Base-by-base conservation (phyloP, 2,329 filamentous ascomycete species). In the Cytospora piceicola region DNA sequence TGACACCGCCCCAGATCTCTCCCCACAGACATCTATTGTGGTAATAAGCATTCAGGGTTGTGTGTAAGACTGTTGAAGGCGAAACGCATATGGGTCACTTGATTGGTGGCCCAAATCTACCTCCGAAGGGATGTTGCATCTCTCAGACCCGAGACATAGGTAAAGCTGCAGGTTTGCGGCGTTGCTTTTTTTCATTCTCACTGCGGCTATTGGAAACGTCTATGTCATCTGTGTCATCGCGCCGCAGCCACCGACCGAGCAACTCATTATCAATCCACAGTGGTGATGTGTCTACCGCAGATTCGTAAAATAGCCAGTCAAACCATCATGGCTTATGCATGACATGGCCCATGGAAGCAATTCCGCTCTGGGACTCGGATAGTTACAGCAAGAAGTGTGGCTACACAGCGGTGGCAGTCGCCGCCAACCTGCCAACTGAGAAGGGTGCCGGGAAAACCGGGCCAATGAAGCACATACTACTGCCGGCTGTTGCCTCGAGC, bases 81-180 rank as follows among this genome's bases (percentile, higher is more conserved):
- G 22, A n/a, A 24, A n/a, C 4, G 17, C 4, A n/a, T 4, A 15
- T 42, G 39, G 39, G 9, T 20, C 24, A 5, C 15, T 49, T 24
- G n/a, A 42, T 49, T 49, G 46, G 22, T 49, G 46, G 17, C 24
- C 22, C 46, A 11, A 24, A 49, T 24, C n/a, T 24, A 49, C n/a
- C n/a, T 49, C 46, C n/a, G 46, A 49, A 24, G n/a, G 20, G 8
- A 22, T 49, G n/a, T 12, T 49, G 46, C 46, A 49, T 49, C 46
- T 49, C 9, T 49, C 9, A 14, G 46, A 49, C 46, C 46, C 46
- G 46, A 49, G n/a, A 49, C 46, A 49, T 12, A 49, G n/a, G 46
- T 49, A 49, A 24, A 49, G 46, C 46, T 49, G 46, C 46, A 49
- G n/a, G 46, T 24, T n/a, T 49, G 11, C 46, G 46, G 46, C 46